Percentiles rank a stretch among this genome's conserved stretches.
These are phyloP conservation scores for Nicotiana attenuata DNA, from an alignment of 257 asterid genomes.

Conservation along the genomic window DNA sequence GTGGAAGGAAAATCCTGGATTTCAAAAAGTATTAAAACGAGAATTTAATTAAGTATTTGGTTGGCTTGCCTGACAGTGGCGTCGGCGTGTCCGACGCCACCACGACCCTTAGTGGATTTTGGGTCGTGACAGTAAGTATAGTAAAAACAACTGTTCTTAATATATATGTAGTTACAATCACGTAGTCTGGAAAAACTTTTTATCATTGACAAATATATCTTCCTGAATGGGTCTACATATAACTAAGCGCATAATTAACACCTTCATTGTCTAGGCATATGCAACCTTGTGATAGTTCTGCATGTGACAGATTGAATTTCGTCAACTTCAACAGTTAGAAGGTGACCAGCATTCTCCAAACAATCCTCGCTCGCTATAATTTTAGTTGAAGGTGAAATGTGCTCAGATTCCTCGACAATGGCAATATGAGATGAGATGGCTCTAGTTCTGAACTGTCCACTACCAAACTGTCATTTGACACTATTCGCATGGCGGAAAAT, in stretches of 20 bases:
- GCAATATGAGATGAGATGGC: constrained; percentile 58
- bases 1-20: too few relatives aligned
- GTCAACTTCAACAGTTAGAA: too few relatives aligned
- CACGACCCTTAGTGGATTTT: too few relatives aligned
- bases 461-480: constrained; percentile 52
- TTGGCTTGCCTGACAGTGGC: too few relatives aligned
- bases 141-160: neutral
- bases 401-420: constrained; percentile 41
- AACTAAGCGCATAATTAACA: constrained; percentile 15
- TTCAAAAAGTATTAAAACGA: too few relatives aligned
- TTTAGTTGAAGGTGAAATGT: constrained; percentile 64
- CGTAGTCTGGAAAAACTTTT: neutral
- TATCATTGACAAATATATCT: neutral
- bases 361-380: constrained; percentile 60
- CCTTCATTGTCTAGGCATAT: constrained; percentile 95
- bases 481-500: constrained; percentile 60
- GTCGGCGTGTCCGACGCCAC: too few relatives aligned
- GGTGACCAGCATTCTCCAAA: too few relatives aligned
- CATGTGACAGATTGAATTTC: constrained; percentile 44
- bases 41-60: too few relatives aligned
- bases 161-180: neutral
- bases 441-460: constrained; percentile 78
- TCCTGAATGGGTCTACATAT: neutral
- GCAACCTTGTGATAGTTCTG: constrained; percentile 87
- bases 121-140: too few relatives aligned